These are phyloP conservation scores for Nematodospora anomalae DNA, from an alignment of 1,139 yeast genomes.

Conservation along the genomic window DNA sequence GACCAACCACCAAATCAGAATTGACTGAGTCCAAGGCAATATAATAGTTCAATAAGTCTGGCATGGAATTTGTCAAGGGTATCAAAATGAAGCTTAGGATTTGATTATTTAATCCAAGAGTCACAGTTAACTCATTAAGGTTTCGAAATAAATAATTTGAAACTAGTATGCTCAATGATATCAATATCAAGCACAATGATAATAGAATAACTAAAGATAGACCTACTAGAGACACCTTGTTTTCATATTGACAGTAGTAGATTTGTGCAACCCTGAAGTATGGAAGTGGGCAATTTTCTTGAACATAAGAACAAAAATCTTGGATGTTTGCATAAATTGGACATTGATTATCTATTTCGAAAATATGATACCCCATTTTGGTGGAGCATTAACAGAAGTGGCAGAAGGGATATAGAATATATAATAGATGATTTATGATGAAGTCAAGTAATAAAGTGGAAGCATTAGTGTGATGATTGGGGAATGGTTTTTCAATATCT, in stretches of 20 bases:
- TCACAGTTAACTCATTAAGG: conserved; percentile 29
- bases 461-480: too few relatives aligned
- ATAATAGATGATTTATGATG: too few relatives aligned
- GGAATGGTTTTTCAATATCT: too few relatives aligned
- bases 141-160: conserved; percentile 37
- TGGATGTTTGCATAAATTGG: conserved; percentile 6
- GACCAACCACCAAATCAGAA: conserved; percentile 41
- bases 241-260: conserved; percentile 25
- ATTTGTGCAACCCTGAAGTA: conserved; percentile 28
- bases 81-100: conserved; percentile 37
- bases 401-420: too few relatives aligned
- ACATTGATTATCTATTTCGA: conserved; percentile 8
- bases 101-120: conserved; percentile 30
- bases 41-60: conserved; percentile 41
- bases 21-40: conserved; percentile 32
- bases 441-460: too few relatives aligned
- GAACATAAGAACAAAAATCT: conserved; percentile 23
- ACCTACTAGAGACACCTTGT: conserved; percentile 13
- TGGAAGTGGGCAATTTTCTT: conserved; percentile 22
- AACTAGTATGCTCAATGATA: conserved; percentile 35
- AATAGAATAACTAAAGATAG: conserved; percentile 20
- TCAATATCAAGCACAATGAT: conserved; percentile 21
- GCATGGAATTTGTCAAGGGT: conserved; percentile 42
- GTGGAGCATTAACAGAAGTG: too few relatives aligned
- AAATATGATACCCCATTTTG: neutral